Conservation (phyloP, 2,329 filamentous ascomycete genomes). For the Alternaria sp. region DNA sequence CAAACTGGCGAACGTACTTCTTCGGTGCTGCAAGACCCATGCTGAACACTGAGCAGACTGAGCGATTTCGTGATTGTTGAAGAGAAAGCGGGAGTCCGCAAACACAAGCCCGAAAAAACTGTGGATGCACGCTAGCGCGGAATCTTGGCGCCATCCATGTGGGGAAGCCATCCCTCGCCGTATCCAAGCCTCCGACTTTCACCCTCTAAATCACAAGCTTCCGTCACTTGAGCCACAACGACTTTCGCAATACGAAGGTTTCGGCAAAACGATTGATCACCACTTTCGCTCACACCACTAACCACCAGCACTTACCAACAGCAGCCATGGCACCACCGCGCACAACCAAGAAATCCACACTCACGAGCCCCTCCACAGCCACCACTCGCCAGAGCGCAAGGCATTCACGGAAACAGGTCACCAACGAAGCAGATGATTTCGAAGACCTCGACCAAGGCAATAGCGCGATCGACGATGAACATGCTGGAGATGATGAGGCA, state of each 20-base stretch:
- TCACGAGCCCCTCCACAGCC: neutral
- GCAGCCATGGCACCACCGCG: conserved; percentile 23
- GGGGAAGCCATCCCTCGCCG: conserved; percentile 12
- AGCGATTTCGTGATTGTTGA: conserved; percentile 7
- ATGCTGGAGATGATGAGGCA: conserved; percentile 3
- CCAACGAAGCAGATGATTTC: conserved; percentile 11
- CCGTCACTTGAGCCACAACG: neutral
- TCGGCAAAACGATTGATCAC: conserved; percentile 1
- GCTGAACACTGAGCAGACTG: conserved; percentile 16
- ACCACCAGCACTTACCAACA: conserved; percentile 18
- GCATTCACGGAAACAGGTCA: conserved; percentile 7
- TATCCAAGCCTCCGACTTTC: neutral
- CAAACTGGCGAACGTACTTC: conserved; percentile 58
- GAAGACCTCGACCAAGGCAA: conserved; percentile 4
- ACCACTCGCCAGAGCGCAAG: conserved; percentile 14
- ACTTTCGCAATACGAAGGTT: neutral
- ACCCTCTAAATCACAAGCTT: neutral
- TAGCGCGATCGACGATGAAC: conserved; percentile 3
- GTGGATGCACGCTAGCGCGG: conserved; percentile 33
- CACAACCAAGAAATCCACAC: conserved; percentile 15
- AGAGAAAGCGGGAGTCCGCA: conserved; percentile 23
- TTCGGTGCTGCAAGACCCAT: conserved; percentile 75
- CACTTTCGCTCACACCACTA: conserved; percentile 11
- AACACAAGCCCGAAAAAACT: conserved; percentile 31
- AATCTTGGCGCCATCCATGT: conserved; percentile 37